Evolutionary conservation across 306 rosid genomes (phyloP).

Genomic region (Cicer arietinum): DNA sequence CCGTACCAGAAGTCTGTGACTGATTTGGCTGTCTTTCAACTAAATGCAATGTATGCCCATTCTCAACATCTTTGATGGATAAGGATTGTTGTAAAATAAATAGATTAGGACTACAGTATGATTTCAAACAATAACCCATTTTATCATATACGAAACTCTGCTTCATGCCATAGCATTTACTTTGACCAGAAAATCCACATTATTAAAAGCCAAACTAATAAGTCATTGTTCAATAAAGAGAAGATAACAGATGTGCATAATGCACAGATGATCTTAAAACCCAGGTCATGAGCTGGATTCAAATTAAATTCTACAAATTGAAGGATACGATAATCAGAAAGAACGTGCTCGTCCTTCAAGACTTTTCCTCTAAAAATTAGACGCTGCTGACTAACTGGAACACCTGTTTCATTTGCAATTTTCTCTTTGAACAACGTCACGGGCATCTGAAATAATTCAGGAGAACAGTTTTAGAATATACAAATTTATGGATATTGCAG

Average conservation of each 20-base stretch:
- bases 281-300: constrained; percentile 2
- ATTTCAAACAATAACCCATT: constrained; percentile 15
- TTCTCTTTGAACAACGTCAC: constrained; percentile 82
- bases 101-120: constrained; percentile 15
- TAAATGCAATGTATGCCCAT: constrained; percentile 95
- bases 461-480: constrained; percentile 3
- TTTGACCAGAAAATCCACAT: constrained; percentile 1
- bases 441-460: constrained; percentile 67
- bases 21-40: constrained; percentile 86
- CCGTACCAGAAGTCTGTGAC: constrained; percentile 62
- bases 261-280: constrained; percentile 25
- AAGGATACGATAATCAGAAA: constrained; percentile 95
- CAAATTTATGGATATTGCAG: constrained; percentile 19
- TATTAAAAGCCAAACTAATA: constrained; percentile 24
- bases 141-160: not conserved
- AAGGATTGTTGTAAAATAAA: constrained; percentile 55
- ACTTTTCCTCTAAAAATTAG: constrained; percentile 96
- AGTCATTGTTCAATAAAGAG: not conserved
- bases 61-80: constrained; percentile 79
- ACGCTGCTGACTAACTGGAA: constrained; percentile 89
- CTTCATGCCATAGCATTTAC: not conserved
- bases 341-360: constrained; percentile 81
- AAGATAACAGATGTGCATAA: constrained; percentile 4
- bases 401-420: constrained; percentile 76
- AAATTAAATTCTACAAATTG: not conserved